Evolutionary conservation across 331 rosid species (phyloP).

Genomic region (Cydonia oblonga): DNA sequence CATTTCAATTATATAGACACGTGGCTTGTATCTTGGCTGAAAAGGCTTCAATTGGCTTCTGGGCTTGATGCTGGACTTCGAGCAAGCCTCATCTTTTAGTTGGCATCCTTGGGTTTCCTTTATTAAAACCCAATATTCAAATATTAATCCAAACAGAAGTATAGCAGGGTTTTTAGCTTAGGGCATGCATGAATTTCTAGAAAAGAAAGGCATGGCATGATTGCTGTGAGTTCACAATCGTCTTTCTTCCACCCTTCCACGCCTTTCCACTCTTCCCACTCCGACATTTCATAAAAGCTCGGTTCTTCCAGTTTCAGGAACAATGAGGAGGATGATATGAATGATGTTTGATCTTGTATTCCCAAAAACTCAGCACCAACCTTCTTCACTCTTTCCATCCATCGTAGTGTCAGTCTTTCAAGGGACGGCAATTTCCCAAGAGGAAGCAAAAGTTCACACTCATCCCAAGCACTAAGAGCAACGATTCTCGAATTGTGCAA

Average conservation of each 20-base stretch:
- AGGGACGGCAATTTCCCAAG: background rate
- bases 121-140: too few relatives aligned
- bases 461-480: background rate
- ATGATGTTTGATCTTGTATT: background rate
- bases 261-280: background rate
- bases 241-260: background rate
- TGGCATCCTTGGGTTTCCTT: too few relatives aligned
- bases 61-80: too few relatives aligned
- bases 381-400: background rate
- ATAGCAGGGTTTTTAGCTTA: background rate
- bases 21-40: too few relatives aligned
- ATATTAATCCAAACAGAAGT: too few relatives aligned
- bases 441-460: background rate
- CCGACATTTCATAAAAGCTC: fast-evolving
- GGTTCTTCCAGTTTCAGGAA: slow-evolving; percentile 1
- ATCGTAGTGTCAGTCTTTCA: background rate
- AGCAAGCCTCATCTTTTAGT: too few relatives aligned
- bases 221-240: background rate
- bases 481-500: background rate
- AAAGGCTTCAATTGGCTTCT: too few relatives aligned
- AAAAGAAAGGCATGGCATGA: background rate
- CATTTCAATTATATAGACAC: too few relatives aligned
- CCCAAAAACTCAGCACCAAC: background rate
- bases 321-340: background rate
- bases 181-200: fast-evolving